Percentiles rank a stretch among this genome's conserved stretches.
phyloP scores from a whole-genome alignment of 495 filamentous ascomycete species.

The Aspergillus olivimuriae region DNA sequence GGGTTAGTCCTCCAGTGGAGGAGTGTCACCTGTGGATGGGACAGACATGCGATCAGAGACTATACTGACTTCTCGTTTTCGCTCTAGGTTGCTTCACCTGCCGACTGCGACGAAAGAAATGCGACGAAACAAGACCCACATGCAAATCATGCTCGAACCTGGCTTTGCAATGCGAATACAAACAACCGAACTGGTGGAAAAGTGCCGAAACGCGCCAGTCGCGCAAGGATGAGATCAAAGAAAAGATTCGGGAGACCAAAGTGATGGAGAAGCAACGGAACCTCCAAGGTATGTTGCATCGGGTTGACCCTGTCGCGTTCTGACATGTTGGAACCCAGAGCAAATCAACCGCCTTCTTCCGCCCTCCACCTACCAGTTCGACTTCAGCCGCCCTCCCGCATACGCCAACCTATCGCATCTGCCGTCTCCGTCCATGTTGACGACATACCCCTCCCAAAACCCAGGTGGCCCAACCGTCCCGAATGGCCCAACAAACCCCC shows the following conservation, averaged over 20 bases:
- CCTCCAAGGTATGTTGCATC: constrained; percentile 31
- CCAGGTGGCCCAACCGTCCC: too few relatives aligned
- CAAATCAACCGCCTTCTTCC: neutral
- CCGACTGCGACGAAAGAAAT: constrained; percentile 91
- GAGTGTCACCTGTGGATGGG: too few relatives aligned
- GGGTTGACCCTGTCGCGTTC: too few relatives aligned
- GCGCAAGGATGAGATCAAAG: constrained; percentile 90
- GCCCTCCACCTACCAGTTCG: neutral
- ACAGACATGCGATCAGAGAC: too few relatives aligned
- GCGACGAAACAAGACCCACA: constrained; percentile 78
- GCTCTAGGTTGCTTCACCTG: constrained; percentile 88
- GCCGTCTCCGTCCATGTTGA: neutral
- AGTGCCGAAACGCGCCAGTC: constrained; percentile 69
- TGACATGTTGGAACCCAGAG: neutral
- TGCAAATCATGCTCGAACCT: constrained; percentile 85
- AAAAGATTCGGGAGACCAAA: constrained; percentile 90
- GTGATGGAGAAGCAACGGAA: constrained; percentile 65
- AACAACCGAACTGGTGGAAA: constrained; percentile 90
- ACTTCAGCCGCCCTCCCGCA: constrained; percentile 1
- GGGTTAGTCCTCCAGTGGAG: neutral
- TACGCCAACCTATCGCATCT: neutral
- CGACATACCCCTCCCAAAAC: neutral
- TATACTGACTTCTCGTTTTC: neutral
- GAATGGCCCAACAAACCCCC: too few relatives aligned
- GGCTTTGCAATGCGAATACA: constrained; percentile 82